phyloP scores from a whole-genome alignment of 805 yeast genomes.

The Zygosaccharomyces gambellarensis region DNA sequence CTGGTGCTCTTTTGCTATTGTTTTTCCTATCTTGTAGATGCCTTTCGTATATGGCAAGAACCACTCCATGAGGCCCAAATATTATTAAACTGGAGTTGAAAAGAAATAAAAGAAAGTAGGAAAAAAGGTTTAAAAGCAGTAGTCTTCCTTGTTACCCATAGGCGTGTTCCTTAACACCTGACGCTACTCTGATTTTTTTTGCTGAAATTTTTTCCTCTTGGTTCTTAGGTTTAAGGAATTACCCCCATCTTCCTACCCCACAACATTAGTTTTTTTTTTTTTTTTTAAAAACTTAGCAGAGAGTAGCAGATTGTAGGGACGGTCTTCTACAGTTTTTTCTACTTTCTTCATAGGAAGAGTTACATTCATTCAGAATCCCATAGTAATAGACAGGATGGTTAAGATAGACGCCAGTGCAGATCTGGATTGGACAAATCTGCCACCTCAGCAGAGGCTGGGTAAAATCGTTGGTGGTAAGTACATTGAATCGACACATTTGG shows the following conservation, averaged over 20 bases:
- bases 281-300: not conserved
- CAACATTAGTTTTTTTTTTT: not conserved
- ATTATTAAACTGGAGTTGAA: not conserved
- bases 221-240: not conserved
- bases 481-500: not conserved
- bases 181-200: not conserved
- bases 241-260: not conserved
- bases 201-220: not conserved
- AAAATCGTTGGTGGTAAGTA: slow-evolving; percentile 2
- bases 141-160: not conserved
- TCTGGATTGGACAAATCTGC: slow-evolving; percentile 4
- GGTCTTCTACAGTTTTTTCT: not conserved
- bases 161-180: too few species aligned
- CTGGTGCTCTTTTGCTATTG: not conserved
- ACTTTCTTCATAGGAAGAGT: not conserved
- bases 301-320: not conserved
- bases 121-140: not conserved
- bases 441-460: slow-evolving; percentile 5
- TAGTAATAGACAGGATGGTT: not conserved
- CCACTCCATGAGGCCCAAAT: not conserved
- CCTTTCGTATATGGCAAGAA: not conserved
- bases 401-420: slow-evolving; percentile 6
- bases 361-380: not conserved
- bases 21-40: not conserved
- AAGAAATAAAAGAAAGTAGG: not conserved